phyloP scores from a whole-genome alignment of 2,329 filamentous ascomycete genomes.

The Rhynchosporium graminicola region DNA sequence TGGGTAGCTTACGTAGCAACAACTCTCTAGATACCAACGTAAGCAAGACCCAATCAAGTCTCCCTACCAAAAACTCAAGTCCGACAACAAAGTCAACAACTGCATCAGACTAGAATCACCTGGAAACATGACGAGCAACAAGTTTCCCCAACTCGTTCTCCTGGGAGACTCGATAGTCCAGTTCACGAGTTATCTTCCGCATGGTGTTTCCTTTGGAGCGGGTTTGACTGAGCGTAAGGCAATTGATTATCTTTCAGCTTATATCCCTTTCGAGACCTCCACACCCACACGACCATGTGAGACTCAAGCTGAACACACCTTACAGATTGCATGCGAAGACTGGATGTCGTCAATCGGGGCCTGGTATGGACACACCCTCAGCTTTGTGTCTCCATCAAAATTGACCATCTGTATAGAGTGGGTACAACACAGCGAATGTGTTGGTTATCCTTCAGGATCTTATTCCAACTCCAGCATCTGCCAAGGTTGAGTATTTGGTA shows the following conservation, averaged over 20 bases:
- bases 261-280: background rate
- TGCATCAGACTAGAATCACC: background rate
- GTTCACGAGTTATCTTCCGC: constrained; percentile 57
- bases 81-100: background rate
- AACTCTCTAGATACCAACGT: no score
- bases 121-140: constrained; percentile 21
- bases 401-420: constrained; percentile 44
- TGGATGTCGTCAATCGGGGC: constrained; percentile 88
- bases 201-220: constrained; percentile 74
- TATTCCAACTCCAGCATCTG: constrained; percentile 64
- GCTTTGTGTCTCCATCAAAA: constrained; percentile 20
- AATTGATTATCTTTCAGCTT: background rate
- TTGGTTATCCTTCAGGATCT: constrained; percentile 68
- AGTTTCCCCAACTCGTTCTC: constrained; percentile 74
- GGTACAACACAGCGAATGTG: constrained; percentile 80
- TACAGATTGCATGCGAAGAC: constrained; percentile 70
- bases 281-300: background rate
- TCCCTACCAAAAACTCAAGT: background rate
- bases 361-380: constrained; percentile 53
- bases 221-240: constrained; percentile 49
- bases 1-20: no score
- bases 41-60: background rate
- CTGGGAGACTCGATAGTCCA: constrained; percentile 92
- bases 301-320: constrained; percentile 19
- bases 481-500: constrained; percentile 69